Percentiles rank a stretch among this genome's conserved stretches.
Conservation (phyloP, 2,329 filamentous ascomycete genomes). For the Apiospora saccharicola region DNA sequence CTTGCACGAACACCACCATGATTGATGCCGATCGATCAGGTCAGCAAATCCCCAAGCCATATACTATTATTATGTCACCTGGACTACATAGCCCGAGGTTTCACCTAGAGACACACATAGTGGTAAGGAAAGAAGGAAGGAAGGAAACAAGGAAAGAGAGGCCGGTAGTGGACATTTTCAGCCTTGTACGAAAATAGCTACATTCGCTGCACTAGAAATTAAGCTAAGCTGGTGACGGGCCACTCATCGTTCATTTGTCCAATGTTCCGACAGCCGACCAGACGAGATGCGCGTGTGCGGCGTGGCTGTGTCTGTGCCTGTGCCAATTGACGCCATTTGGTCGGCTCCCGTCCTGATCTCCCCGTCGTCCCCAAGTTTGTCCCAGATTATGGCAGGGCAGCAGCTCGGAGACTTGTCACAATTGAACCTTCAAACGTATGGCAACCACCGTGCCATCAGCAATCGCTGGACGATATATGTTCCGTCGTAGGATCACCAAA, state of each 20-base stretch:
- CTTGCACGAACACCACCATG: background rate
- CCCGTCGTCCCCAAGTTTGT: background rate
- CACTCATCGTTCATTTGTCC: background rate
- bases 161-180: background rate
- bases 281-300: slow-evolving; percentile 13
- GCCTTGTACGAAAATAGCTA: slow-evolving; percentile 17
- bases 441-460: too few species aligned
- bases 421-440: background rate
- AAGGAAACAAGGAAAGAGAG: background rate
- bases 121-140: background rate
- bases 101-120: background rate
- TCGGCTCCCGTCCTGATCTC: background rate
- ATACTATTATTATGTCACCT: background rate
- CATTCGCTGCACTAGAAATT: background rate
- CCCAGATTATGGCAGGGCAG: background rate
- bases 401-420: background rate
- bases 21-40: background rate
- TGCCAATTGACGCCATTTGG: too few species aligned
- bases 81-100: background rate
- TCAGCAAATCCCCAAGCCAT: background rate
- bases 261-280: slow-evolving; percentile 4
- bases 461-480: background rate
- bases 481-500: background rate
- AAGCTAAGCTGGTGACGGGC: background rate
- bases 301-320: slow-evolving; percentile 6